Percentiles rank a stretch among this genome's conserved stretches.
These are phyloP conservation scores for Aspergillus carlsbadensis DNA, from an alignment of 495 filamentous ascomycete genomes.

Conservation along the genomic window DNA sequence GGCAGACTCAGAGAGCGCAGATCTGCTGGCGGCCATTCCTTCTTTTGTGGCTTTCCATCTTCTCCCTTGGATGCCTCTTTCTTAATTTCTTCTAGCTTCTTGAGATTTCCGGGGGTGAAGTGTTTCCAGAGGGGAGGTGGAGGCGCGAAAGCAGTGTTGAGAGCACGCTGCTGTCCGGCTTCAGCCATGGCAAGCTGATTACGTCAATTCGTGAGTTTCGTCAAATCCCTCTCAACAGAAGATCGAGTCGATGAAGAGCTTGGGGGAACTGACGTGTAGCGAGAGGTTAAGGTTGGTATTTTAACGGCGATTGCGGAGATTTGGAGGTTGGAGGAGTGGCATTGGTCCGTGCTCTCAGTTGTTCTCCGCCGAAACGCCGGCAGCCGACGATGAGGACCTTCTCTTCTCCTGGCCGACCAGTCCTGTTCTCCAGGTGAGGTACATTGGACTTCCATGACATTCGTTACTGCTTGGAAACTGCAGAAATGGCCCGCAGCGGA, in stretches of 20 bases:
- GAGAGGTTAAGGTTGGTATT: not conserved
- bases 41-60: constrained; percentile 33
- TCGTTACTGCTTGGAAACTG: not conserved
- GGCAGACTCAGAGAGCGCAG: constrained; percentile 63
- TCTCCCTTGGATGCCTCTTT: constrained; percentile 41
- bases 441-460: constrained; percentile 4
- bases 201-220: not conserved
- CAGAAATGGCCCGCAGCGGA: constrained; percentile 33
- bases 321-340: not conserved
- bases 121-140: constrained; percentile 89
- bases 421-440: not conserved
- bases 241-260: too few relatives aligned
- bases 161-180: constrained; percentile 42
- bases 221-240: too few relatives aligned
- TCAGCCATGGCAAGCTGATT: constrained; percentile 48
- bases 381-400: not conserved
- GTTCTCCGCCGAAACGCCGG: not conserved
- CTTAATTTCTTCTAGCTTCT: constrained; percentile 58
- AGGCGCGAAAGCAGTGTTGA: constrained; percentile 69
- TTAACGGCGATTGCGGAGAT: constrained; percentile 9
- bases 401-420: not conserved
- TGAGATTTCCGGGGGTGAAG: constrained; percentile 78
- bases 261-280: too few relatives aligned
- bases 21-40: constrained; percentile 40
- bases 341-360: constrained; percentile 9